Conservation (phyloP, 2,329 filamentous ascomycete genomes). For the Grosmannia penicillata region DNA sequence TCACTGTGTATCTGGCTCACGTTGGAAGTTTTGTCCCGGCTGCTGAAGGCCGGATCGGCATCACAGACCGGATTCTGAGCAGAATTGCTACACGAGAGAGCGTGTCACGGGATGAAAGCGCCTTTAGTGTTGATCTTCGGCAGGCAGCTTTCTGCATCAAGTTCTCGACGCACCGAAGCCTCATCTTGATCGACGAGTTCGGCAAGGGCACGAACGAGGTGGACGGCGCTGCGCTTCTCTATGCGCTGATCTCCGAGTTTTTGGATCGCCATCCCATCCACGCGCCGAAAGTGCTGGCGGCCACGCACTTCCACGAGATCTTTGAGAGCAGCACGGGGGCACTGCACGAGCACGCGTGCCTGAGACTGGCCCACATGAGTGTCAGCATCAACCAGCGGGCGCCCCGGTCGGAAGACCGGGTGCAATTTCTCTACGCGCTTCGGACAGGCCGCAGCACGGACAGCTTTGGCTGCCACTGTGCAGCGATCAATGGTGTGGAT, state of each 20-base stretch:
- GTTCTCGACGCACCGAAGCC: slow-evolving; percentile 58
- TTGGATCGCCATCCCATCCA: slow-evolving; percentile 24
- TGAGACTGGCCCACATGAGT: slow-evolving; percentile 59
- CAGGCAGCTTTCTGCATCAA: slow-evolving; percentile 68
- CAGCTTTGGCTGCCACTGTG: slow-evolving; percentile 79
- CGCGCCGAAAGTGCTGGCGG: slow-evolving; percentile 41
- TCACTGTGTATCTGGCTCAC: slow-evolving; percentile 87
- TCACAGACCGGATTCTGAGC: slow-evolving; percentile 88
- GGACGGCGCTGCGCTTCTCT: slow-evolving; percentile 43
- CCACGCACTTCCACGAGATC: slow-evolving; percentile 57
- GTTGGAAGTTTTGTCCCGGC: slow-evolving; percentile 88
- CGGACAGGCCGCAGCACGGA: slow-evolving; percentile 52
- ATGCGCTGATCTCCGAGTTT: slow-evolving; percentile 43
- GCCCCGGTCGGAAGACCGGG: slow-evolving; percentile 39
- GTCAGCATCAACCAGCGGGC: slow-evolving; percentile 43
- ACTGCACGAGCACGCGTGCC: slow-evolving; percentile 30
- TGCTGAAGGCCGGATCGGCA: slow-evolving; percentile 56
- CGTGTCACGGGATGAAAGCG: slow-evolving; percentile 42
- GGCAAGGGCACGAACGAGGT: slow-evolving; percentile 46
- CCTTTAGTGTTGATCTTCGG: slow-evolving; percentile 66
- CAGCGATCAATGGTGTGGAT: slow-evolving; percentile 73
- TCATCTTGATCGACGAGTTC: slow-evolving; percentile 91
- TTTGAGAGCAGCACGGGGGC: slow-evolving; percentile 52
- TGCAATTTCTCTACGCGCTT: slow-evolving; percentile 64
- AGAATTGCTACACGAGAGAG: slow-evolving; percentile 63